phyloP scores from a whole-genome alignment of 495 filamentous ascomycete genomes.

The Symbiotaphrina buchneri region DNA sequence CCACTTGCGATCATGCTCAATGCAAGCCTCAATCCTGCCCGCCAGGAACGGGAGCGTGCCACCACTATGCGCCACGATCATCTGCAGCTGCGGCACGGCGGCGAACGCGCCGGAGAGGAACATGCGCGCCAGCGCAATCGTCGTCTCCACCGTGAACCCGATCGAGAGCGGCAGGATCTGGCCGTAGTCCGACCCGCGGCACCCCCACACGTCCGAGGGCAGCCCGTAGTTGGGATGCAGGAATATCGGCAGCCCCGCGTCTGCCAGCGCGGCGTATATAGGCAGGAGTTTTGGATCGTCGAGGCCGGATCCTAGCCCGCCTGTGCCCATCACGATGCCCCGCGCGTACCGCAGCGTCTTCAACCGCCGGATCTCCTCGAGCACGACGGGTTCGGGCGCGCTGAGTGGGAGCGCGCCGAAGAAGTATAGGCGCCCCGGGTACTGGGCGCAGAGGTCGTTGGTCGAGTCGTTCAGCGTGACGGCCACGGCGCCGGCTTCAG shows the following conservation, averaged over 20 bases:
- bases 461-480: constrained; percentile 56
- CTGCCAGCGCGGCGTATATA: constrained; percentile 45
- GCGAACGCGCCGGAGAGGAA: constrained; percentile 69
- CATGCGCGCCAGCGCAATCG: constrained; percentile 79
- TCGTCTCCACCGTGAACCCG: constrained; percentile 86
- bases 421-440: constrained; percentile 43
- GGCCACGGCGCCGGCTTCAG: constrained; percentile 37
- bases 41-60: constrained; percentile 80
- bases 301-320: constrained; percentile 57
- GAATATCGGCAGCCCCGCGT: constrained; percentile 43
- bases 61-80: constrained; percentile 74
- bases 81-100: constrained; percentile 38
- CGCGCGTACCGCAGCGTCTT: constrained; percentile 39
- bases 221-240: constrained; percentile 90
- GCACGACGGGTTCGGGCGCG: constrained; percentile 32
- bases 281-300: constrained; percentile 54
- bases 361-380: constrained; percentile 40
- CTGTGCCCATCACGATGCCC: constrained; percentile 74
- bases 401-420: constrained; percentile 69
- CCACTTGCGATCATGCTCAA: constrained; percentile 60
- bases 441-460: constrained; percentile 33
- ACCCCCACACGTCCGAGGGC: constrained; percentile 58
- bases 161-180: constrained; percentile 73
- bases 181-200: constrained; percentile 47
- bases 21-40: constrained; percentile 71